phyloP scores from a whole-genome alignment of 2,329 filamentous ascomycete species.

The Ceratocystis colombiana region DNA sequence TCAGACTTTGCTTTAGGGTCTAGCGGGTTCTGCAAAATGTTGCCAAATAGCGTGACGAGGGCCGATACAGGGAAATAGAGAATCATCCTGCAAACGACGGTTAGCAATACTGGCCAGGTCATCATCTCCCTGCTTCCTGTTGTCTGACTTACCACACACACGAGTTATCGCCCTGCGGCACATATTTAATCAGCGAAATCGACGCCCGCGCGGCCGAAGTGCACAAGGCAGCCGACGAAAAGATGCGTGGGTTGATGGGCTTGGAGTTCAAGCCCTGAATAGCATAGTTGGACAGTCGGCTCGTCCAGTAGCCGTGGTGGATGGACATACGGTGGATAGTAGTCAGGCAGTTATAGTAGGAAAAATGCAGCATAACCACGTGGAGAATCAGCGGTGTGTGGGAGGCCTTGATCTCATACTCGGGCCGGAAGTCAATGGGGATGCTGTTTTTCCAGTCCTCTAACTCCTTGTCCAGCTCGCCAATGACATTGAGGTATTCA shows the following conservation, averaged over 20 bases:
- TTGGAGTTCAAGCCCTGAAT: constrained; percentile 87
- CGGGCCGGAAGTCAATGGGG: constrained; percentile 89
- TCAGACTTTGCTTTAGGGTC: constrained; percentile 83
- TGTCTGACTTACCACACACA: constrained; percentile 70
- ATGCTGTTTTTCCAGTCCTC: constrained; percentile 97
- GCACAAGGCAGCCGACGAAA: constrained; percentile 84
- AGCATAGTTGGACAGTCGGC: constrained; percentile 83
- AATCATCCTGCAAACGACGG: constrained; percentile 54
- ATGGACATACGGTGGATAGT: constrained; percentile 98
- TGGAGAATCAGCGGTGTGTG: constrained; percentile 92
- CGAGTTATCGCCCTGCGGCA: constrained; percentile 86
- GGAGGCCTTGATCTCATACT: constrained; percentile 87
- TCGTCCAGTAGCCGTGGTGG: constrained; percentile 97
- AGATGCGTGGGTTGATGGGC: constrained; percentile 85
- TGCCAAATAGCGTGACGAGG: constrained; percentile 88
- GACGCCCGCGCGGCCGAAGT: constrained; percentile 87
- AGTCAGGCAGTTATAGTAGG: constrained; percentile 95
- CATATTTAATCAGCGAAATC: constrained; percentile 89
- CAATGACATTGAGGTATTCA: constrained; percentile 88
- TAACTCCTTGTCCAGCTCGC: constrained; percentile 77
- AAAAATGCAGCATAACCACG: constrained; percentile 86
- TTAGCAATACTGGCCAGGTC: background rate
- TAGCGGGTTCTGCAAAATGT: constrained; percentile 89
- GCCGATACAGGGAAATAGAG: constrained; percentile 95
- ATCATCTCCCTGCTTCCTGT: background rate